These are phyloP conservation scores for Stemphylium lycopersici DNA, from an alignment of 2,329 filamentous ascomycete species.

Conservation along the genomic window DNA sequence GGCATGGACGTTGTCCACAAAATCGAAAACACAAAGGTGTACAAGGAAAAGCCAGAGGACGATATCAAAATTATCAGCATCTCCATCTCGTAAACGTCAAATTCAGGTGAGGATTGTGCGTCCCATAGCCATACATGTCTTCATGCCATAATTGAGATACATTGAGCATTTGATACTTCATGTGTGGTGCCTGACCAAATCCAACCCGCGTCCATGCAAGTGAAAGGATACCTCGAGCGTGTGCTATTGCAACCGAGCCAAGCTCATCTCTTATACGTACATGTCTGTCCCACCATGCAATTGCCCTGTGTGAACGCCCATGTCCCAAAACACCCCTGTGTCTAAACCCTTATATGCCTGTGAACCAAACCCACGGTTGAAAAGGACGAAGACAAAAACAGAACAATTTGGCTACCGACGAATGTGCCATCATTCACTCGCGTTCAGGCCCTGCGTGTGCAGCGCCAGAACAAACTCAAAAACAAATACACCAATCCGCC, in stretches of 20 bases:
- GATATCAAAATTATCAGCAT: constrained; percentile 98
- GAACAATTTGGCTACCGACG: neutral
- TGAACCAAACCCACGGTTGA: neutral
- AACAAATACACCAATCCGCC: neutral
- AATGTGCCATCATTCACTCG: neutral
- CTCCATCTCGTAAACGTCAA: constrained; percentile 37
- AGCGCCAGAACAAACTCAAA: neutral
- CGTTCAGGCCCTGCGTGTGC: no score
- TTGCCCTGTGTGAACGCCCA: neutral
- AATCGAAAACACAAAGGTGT: constrained; percentile 88
- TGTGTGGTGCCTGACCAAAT: neutral
- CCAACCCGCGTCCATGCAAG: neutral
- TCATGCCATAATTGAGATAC: no score
- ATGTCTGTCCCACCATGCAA: neutral
- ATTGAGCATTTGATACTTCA: neutral
- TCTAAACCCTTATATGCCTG: neutral
- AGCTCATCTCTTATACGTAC: neutral
- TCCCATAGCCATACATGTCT: neutral
- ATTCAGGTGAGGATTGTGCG: neutral
- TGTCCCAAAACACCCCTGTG: neutral
- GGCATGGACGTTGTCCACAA: constrained; percentile 93
- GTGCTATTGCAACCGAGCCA: neutral
- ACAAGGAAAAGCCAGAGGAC: constrained; percentile 92
- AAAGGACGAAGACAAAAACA: neutral
- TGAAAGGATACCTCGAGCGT: neutral